Evolutionary conservation across 306 rosid species (phyloP).

Genomic region (Hippophae tibetana): DNA sequence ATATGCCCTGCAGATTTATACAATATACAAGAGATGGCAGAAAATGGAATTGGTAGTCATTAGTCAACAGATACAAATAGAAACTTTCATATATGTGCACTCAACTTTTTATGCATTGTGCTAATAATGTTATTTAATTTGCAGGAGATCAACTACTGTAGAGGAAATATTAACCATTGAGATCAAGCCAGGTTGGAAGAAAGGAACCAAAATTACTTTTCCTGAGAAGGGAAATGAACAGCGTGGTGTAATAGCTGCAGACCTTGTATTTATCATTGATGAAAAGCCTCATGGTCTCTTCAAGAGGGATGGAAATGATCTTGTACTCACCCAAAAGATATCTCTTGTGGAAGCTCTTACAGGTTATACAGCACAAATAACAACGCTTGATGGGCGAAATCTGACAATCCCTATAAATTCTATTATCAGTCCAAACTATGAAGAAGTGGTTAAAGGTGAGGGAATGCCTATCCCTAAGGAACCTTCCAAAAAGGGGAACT

Average conservation of each 20-base stretch:
- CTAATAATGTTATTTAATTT: slow-evolving; percentile 2
- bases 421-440: slow-evolving; percentile 51
- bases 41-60: too few species aligned
- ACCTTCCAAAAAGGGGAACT: slow-evolving; percentile 64
- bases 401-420: slow-evolving; percentile 44
- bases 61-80: too few species aligned
- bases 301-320: slow-evolving; percentile 79
- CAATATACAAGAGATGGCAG: too few species aligned
- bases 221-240: slow-evolving; percentile 79
- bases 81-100: too few species aligned
- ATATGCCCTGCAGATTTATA: too few species aligned
- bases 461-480: slow-evolving; percentile 89
- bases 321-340: slow-evolving; percentile 46
- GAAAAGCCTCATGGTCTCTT: slow-evolving; percentile 77
- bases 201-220: slow-evolving; percentile 88
- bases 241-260: slow-evolving; percentile 60
- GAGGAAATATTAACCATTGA: slow-evolving; percentile 80
- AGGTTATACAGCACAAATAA: slow-evolving; percentile 47
- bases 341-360: slow-evolving; percentile 48
- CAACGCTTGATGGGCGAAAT: slow-evolving; percentile 65
- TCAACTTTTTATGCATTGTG: background rate
- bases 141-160: slow-evolving; percentile 56
- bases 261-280: slow-evolving; percentile 64
- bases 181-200: slow-evolving; percentile 92
- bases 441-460: slow-evolving; percentile 57